These are phyloP conservation scores for rapeseed (Brassica napus) DNA, from an alignment of 345 rosid species.

Conservation along the genomic window Da-Ae NC_063449.1:25818001-25818500, in stretches of 20 bases:
- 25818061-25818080: neutral
- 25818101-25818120: neutral
- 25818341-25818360: neutral
- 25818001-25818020: neutral
- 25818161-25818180: neutral
- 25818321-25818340: neutral
- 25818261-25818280: neutral
- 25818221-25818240: neutral
- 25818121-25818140: neutral
- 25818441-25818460: neutral
- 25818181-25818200: neutral
- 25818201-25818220: neutral
- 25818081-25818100: neutral
- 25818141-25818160: neutral
- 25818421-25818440: neutral
- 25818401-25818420: neutral
- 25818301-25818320: neutral
- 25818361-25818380: neutral
- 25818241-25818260: neutral
- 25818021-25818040: neutral
- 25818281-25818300: neutral
- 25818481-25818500: neutral
- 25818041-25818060: neutral
- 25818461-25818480: neutral
- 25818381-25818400: no score